These are phyloP conservation scores for Cyclostephanos invisitatus DNA, from an alignment of 108 stramenopile genomes.

Conservation along the genomic window DNA sequence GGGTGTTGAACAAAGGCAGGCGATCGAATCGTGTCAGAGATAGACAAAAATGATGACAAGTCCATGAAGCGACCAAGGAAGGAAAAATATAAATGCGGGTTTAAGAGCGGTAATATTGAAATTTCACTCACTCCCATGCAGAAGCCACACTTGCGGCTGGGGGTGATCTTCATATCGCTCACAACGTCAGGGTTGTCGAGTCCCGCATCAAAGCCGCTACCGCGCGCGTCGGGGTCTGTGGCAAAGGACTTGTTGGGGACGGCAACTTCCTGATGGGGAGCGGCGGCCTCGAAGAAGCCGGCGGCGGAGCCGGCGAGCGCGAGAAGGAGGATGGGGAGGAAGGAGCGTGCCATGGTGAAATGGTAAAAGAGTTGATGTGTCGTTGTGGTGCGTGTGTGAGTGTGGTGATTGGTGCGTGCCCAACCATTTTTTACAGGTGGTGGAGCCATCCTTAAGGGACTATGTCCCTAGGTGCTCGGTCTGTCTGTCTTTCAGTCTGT, in stretches of 20 bases:
- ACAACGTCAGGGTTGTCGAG: constrained; percentile 56
- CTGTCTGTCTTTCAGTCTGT: no score
- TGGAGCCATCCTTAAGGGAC: no score
- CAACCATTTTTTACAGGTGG: no score
- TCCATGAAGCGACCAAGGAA: background rate
- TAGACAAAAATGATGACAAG: background rate
- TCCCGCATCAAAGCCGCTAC: constrained; percentile 23
- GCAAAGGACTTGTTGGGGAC: background rate
- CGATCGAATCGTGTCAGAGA: background rate
- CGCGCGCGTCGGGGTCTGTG: background rate
- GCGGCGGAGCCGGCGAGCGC: constrained; percentile 28
- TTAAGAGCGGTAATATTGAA: background rate
- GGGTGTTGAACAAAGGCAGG: background rate
- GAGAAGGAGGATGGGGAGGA: constrained; percentile 31
- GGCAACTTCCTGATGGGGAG: constrained; percentile 26
- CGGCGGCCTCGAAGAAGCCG: constrained; percentile 37
- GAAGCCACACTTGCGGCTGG: constrained; percentile 78
- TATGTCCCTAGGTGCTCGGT: no score
- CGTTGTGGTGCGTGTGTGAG: no score
- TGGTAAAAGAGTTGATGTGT: no score
- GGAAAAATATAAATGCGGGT: background rate
- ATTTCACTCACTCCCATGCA: constrained; percentile 70
- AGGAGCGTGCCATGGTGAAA: constrained; percentile 24
- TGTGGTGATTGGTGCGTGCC: no score
- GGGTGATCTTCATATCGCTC: constrained; percentile 55